Conservation (phyloP, 129 eudicot species). For the Saposhnikovia divaricata region DNA sequence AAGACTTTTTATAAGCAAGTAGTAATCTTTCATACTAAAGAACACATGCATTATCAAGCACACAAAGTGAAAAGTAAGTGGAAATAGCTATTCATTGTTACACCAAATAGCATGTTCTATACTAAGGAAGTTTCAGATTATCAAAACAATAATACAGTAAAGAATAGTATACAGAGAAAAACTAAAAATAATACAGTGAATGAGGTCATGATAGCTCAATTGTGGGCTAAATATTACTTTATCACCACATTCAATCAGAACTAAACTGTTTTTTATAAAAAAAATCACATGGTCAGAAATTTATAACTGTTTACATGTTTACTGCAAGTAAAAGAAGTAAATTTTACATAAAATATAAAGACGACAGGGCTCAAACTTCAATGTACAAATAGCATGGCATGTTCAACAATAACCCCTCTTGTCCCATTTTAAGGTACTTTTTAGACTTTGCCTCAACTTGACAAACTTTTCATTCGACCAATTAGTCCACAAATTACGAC, state of each 20-base stretch:
- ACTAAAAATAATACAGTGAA: no score
- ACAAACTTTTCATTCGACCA: background rate
- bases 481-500: no score
- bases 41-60: background rate
- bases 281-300: background rate
- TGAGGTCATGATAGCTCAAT: background rate
- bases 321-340: background rate
- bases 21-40: background rate
- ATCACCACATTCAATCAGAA: background rate
- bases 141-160: no score
- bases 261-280: no score
- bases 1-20: background rate
- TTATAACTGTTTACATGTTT: no score
- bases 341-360: no score
- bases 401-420: background rate
- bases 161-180: no score
- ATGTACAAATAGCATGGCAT: no score
- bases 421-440: background rate
- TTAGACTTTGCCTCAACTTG: background rate
- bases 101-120: no score
- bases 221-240: background rate
- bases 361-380: no score
- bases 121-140: no score
- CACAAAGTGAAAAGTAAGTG: background rate
- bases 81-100: no score